Conservation (phyloP, 192 early-diverging fungal genomes). For the Kappamyces sp. region DNA sequence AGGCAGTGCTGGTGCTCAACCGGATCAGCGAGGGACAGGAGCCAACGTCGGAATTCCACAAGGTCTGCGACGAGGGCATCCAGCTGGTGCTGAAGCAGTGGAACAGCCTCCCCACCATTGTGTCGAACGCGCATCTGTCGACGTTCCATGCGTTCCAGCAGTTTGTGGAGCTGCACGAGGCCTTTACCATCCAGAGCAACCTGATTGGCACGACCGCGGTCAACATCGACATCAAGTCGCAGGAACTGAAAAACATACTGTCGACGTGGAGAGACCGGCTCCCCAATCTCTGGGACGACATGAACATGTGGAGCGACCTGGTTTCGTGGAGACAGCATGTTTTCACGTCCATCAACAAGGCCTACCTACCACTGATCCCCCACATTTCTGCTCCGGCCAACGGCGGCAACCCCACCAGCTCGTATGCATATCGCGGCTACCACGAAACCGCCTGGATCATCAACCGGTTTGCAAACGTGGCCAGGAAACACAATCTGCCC, state of each 20-base stretch:
- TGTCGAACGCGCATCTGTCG: slow-evolving; percentile 79
- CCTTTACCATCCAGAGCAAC: slow-evolving; percentile 79
- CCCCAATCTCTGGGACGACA: slow-evolving; percentile 95
- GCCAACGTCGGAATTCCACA: slow-evolving; percentile 57
- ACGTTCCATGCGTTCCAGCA: slow-evolving; percentile 93
- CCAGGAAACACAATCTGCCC: slow-evolving; percentile 87
- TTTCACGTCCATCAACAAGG: slow-evolving; percentile 92
- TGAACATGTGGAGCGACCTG: slow-evolving; percentile 95
- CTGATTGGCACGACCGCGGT: slow-evolving; percentile 67
- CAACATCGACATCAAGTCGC: slow-evolving; percentile 80
- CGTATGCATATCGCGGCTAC: slow-evolving; percentile 93
- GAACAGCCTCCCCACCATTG: slow-evolving; percentile 70
- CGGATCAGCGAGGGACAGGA: slow-evolving; percentile 52
- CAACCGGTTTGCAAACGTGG: slow-evolving; percentile 96
- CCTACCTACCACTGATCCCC: slow-evolving; percentile 81
- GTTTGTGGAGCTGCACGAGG: slow-evolving; percentile 92
- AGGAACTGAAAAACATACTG: slow-evolving; percentile 82
- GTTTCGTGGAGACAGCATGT: slow-evolving; percentile 98
- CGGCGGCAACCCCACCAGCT: slow-evolving; percentile 53
- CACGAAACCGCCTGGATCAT: slow-evolving; percentile 99
- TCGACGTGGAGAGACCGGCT: slow-evolving; percentile 95
- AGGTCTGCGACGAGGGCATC: slow-evolving; percentile 78
- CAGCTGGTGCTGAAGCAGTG: slow-evolving; percentile 81
- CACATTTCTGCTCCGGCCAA: slow-evolving; percentile 27
- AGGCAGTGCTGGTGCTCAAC: slow-evolving; percentile 76